Base-by-base conservation (phyloP, 371 early-diverging fungal species). In the Mucor indicus region DNA sequence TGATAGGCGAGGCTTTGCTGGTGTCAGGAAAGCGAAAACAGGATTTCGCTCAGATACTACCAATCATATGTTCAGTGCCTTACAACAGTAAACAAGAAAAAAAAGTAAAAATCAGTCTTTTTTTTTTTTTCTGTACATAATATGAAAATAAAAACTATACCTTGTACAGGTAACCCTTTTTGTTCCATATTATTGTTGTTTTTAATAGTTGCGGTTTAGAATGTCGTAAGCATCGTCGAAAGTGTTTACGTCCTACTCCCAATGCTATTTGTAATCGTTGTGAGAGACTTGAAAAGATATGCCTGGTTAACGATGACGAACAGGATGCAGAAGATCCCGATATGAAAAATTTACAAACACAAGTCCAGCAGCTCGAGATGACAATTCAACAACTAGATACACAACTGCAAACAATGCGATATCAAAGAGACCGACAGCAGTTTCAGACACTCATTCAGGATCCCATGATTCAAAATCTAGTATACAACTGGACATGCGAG, bases 1-100 rank as follows among this genome's bases (percentile, higher is more conserved):
- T 19, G 75, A 80, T 35, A 62, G 82, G 29, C 65, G 81, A 30
- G 84, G 80, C 1, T 81, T 84, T 67, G 70, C 77, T 19, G 82
- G 84, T 16, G 61, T 79, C n/a, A 56, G 64, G n/a, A 62, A 61
- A 38, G 23, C 16, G 3, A 39, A 38, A 23, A 31, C 29, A 19
- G 35, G 4, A 4, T 29, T 29, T 6, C 19, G n/a, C 1, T 41
- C 42, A 27, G 48, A 48, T 29, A 48, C 38, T 19, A 29, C 48
- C 38, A 48, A 38, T 38, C 48, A 48, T 38, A 48, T 48, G 15
- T 48, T 48, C 23, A 29, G 48, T n/a, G 29, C 48, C 2, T 29
- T 48, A 33, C 29, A 44, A 13, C 30, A 48, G 23, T 47, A 38
- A 47, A 47, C 6, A 16, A 46, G 4, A 25, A 4, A 16, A n/a